Conservation (phyloP, 495 filamentous ascomycete species). For the Cercophora newfieldiana region DNA sequence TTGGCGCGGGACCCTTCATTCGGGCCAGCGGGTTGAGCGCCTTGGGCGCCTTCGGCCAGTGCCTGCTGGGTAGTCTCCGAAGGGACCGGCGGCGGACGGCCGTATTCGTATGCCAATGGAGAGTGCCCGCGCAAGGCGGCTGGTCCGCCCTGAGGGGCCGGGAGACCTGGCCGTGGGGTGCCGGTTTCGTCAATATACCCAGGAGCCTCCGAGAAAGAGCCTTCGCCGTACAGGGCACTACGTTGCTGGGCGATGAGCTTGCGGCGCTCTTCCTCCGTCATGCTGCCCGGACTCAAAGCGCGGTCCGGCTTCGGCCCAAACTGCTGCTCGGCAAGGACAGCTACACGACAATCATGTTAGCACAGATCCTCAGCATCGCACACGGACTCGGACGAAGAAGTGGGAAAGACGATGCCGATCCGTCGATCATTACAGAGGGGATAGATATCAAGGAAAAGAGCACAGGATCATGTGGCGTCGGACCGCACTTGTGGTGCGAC, state of each 20-base stretch:
- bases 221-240: slow-evolving; percentile 84
- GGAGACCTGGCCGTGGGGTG: slow-evolving; percentile 48
- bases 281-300: slow-evolving; percentile 79
- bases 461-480: slow-evolving; percentile 43
- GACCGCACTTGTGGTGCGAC: slow-evolving; percentile 44
- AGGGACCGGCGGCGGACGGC: slow-evolving; percentile 43
- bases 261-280: slow-evolving; percentile 95
- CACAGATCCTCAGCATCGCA: slow-evolving; percentile 24
- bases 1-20: slow-evolving; percentile 77
- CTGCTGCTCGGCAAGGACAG: slow-evolving; percentile 74
- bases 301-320: slow-evolving; percentile 80
- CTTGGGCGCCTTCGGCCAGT: slow-evolving; percentile 40
- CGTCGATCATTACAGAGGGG: slow-evolving; percentile 29
- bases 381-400: slow-evolving; percentile 4
- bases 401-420: slow-evolving; percentile 13
- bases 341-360: slow-evolving; percentile 56
- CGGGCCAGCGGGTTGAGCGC: slow-evolving; percentile 46
- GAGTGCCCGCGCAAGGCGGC: slow-evolving; percentile 57
- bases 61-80: slow-evolving; percentile 53
- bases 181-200: slow-evolving; percentile 64
- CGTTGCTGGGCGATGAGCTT: slow-evolving; percentile 95
- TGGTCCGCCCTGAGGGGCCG: slow-evolving; percentile 51
- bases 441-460: slow-evolving; percentile 34
- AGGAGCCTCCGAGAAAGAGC: slow-evolving; percentile 58
- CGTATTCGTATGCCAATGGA: slow-evolving; percentile 51